Evolutionary conservation across 1,284 basidiomycete species (phyloP).

Genomic region (Puccinia coronata): DNA sequence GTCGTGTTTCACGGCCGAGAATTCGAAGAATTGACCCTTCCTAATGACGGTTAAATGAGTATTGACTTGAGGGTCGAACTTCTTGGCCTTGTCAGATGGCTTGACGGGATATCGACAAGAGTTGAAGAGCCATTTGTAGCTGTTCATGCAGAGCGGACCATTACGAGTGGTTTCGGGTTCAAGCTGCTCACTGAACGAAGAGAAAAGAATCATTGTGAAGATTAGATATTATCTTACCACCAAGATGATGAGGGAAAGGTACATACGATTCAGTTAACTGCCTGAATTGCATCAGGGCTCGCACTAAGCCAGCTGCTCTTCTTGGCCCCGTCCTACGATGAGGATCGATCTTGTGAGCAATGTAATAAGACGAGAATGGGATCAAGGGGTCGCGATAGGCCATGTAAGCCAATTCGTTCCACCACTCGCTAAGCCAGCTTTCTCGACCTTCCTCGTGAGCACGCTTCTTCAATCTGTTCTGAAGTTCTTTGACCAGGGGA

Average conservation of each 20-base stretch:
- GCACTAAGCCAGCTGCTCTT: constrained; percentile 76
- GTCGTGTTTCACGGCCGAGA: constrained; percentile 68
- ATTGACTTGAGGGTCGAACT: constrained; percentile 74
- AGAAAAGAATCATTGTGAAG: constrained; percentile 62
- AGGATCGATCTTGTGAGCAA: constrained; percentile 74
- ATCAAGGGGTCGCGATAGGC: constrained; percentile 72
- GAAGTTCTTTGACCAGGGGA: constrained; percentile 73
- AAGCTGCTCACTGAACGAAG: constrained; percentile 64
- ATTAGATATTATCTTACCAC: not conserved
- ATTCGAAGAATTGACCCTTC: constrained; percentile 86
- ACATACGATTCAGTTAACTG: constrained; percentile 74
- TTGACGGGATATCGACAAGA: constrained; percentile 79
- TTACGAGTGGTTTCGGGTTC: constrained; percentile 82
- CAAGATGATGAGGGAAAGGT: not conserved
- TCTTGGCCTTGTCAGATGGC: constrained; percentile 78
- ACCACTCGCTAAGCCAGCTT: constrained; percentile 95
- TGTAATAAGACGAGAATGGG: constrained; percentile 94
- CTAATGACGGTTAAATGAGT: constrained; percentile 88
- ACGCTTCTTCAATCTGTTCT: constrained; percentile 74
- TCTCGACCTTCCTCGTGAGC: constrained; percentile 64
- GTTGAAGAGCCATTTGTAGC: constrained; percentile 98
- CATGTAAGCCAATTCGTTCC: constrained; percentile 82
- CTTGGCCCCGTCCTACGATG: constrained; percentile 57
- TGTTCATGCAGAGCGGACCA: constrained; percentile 81
- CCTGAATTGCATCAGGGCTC: constrained; percentile 80